phyloP scores from a whole-genome alignment of 306 rosid genomes.

The Psophocarpus tetragonolobus region DNA sequence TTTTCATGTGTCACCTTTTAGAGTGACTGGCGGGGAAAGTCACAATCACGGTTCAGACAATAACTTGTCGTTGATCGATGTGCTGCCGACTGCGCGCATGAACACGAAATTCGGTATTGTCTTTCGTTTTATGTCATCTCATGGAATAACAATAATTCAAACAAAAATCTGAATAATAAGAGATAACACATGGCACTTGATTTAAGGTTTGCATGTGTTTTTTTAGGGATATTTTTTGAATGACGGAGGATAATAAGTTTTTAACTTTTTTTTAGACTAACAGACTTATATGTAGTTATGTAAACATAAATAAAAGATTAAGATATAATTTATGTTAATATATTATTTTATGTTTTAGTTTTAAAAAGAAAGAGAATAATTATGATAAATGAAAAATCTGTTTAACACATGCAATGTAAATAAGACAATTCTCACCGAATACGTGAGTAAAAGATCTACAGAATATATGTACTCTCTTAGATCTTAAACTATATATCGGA shows the following conservation, averaged over 20 bases:
- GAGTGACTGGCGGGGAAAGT: background rate
- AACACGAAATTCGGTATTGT: slow-evolving; percentile 6
- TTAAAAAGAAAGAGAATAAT: background rate
- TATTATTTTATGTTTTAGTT: background rate
- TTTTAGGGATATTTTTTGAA: background rate
- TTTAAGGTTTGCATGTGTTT: background rate
- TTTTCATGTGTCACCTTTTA: slow-evolving; percentile 29
- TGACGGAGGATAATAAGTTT: background rate
- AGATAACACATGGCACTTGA: background rate
- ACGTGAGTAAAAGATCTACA: background rate
- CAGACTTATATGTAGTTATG: background rate
- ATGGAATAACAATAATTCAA: background rate
- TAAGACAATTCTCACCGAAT: background rate
- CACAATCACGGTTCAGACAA: slow-evolving; percentile 1
- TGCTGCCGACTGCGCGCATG: slow-evolving; percentile 18
- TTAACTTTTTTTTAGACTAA: background rate
- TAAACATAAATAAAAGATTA: background rate
- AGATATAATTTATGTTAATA: background rate
- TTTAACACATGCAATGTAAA: background rate
- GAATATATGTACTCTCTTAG: background rate
- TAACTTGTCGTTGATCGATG: slow-evolving; percentile 8
- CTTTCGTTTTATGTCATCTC: slow-evolving; percentile 16
- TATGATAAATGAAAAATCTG: background rate
- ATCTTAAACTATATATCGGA: background rate
- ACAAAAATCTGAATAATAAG: background rate